Evolutionary conservation across 805 yeast genomes (phyloP), one percentile per base, ranked within the genome.

Genomic region (Candida nemodendra): DNA sequence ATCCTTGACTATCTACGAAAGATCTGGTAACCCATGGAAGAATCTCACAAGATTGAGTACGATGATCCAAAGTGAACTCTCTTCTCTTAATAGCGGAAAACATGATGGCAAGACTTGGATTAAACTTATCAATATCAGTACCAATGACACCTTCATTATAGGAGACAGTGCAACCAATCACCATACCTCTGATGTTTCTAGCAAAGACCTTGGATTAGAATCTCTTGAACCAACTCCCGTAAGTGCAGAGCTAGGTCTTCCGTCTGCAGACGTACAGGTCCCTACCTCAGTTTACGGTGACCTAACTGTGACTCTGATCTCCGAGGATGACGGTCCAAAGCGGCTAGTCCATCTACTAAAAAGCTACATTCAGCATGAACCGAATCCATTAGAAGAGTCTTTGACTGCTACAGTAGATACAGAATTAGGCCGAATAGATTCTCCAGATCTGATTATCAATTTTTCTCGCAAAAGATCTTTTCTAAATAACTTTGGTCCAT

Each of bases 1-100:
- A 15, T 31, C 39, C 2, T 17, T 62, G 7, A 56, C 55, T 1
- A 25, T 62, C 8, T 62, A 53, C 32, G 66, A 59, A 34, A 34
- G 41, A 26, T 49, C 50, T 13, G 63, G 62, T 4, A 47, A 49
- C 27, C 36, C 58, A 1, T 63, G 68, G 67, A 44, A 45, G 27
- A 51, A 56, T 31, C 32, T 57, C 23, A 23, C 37, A 2, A 41
- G 54, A 23, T 24, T 63, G 14, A 43, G 48, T 4, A 48, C 53
- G 14, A 48, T 61, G 43, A 40, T 62, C 18, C 44, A 47, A 19
- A 41, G 57, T 4, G 63, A 62, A 31, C 16, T 59, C 21, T 37
- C 38, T 3, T 42, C 39, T 16, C 23, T 62, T 25, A 52, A 50
- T 17, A 36, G 34, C 11, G 42, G 40, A 2, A 42, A 36, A 15